Evolutionary conservation across 805 yeast genomes (phyloP).

Genomic region (Myxozyma udenii): DNA sequence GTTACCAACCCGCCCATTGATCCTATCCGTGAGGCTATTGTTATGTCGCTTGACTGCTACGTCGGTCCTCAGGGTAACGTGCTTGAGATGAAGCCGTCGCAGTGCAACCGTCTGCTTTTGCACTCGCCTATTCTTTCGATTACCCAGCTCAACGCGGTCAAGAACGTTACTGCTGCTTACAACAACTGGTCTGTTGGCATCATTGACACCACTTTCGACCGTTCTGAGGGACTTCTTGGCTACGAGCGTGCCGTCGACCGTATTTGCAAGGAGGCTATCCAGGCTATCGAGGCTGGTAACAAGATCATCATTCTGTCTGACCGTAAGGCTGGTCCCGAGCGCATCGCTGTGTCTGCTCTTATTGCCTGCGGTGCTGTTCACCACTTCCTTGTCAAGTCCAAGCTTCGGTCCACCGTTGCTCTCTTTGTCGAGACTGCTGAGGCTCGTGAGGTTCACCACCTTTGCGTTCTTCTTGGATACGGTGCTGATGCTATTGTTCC

Average conservation of each 20-base stretch:
- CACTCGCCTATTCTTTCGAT: conserved; percentile 77
- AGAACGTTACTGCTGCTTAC: conserved; percentile 66
- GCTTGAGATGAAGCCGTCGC: conserved; percentile 85
- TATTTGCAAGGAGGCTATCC: conserved; percentile 81
- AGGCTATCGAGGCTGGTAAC: conserved; percentile 71
- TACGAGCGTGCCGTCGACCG: conserved; percentile 81
- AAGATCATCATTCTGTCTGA: conserved; percentile 79
- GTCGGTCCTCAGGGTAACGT: conserved; percentile 98
- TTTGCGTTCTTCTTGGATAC: conserved; percentile 90
- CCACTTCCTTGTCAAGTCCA: conserved; percentile 91
- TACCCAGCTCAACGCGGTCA: conserved; percentile 70
- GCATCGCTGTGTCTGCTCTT: conserved; percentile 80
- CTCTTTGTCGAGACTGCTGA: conserved; percentile 90
- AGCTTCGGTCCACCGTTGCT: conserved; percentile 94
- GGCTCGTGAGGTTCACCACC: conserved; percentile 96
- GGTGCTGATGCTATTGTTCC: conserved; percentile 98
- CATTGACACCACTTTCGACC: conserved; percentile 86
- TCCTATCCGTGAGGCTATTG: conserved; percentile 94
- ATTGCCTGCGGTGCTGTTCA: conserved; percentile 97
- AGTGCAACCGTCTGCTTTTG: conserved; percentile 83
- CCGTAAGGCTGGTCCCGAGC: conserved; percentile 53
- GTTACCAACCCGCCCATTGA: conserved; percentile 99
- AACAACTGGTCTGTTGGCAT: conserved; percentile 82
- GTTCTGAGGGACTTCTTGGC: conserved; percentile 79
- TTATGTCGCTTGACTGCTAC: conserved; percentile 95